A percentile compares a stretch with the other conserved stretches of the same genome.
These are phyloP conservation scores for Lepidium africanum DNA, from an alignment of 345 rosid species.

Conservation along the genomic window DNA sequence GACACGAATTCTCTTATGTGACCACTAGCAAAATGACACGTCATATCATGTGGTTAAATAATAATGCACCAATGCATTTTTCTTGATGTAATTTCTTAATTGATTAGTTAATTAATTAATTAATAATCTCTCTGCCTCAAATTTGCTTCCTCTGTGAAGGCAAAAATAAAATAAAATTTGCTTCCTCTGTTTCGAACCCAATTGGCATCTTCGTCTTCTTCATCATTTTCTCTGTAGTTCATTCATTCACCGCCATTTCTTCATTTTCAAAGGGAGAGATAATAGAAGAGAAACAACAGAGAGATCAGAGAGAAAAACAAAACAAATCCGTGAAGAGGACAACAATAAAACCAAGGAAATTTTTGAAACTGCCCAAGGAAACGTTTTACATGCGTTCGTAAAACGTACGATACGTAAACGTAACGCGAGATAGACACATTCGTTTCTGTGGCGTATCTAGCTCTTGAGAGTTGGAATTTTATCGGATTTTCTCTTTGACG, in stretches of 20 bases:
- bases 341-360: background rate
- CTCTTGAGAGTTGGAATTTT: background rate
- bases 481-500: background rate
- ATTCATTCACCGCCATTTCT: conserved; percentile 4
- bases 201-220: conserved; percentile 13
- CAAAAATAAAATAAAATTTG: too few species aligned
- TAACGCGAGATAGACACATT: background rate
- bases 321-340: conserved; percentile 1
- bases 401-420: background rate
- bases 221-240: conserved; percentile 1
- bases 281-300: background rate
- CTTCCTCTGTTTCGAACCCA: conserved; percentile 24
- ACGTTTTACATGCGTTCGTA: conserved; percentile 6
- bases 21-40: conserved; percentile 8
- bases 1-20: background rate
- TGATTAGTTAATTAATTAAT: background rate
- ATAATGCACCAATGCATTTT: background rate
- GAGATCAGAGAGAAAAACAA: background rate
- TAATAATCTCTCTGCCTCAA: background rate
- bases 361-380: background rate
- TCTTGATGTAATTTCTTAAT: background rate
- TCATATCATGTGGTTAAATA: background rate
- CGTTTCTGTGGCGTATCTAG: background rate
- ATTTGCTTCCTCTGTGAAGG: conserved; percentile 22
- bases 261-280: background rate